Base-by-base conservation (phyloP, 2,329 filamentous ascomycete genomes). In the Sarocladium strictum region DNA sequence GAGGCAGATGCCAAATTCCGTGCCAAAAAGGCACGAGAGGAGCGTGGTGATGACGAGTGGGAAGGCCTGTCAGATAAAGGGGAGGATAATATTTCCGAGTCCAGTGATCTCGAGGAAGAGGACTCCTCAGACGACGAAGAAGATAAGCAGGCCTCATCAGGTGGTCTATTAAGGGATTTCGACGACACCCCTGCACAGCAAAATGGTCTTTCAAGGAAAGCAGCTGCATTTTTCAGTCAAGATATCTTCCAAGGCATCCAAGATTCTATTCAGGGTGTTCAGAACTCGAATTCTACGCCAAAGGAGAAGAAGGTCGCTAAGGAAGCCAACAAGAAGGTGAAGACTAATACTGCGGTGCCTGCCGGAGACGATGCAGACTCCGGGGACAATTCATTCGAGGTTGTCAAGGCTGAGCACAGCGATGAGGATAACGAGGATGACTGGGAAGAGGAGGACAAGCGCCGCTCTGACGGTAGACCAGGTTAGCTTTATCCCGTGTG, bases 161-260 rank as follows among this genome's bases (percentile, higher is more conserved):
- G 60, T 27, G 63, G 65, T 14, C 61, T 75, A 1, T 55, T 75
- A 35, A 67, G 66, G 3, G 69, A 74, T 50, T 60, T 75, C 12
- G 69, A 74, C 53, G 64, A 63, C 54, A 72, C 76, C 7, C 71
- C 71, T 3, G 72, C 73, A 35, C 75, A 77, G 12, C 21, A 72
- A 7, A 75, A 62, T 52, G 64, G 66, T 2, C 76, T 97, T n/a
- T 96, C 91, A 2, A 92, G 86, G 68, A 83, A 90, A 59, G 94
- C 94, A 9, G 82, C 86, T 10, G 81, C 87, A 57, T 99, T 99
- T 73, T 99, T 99, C 69, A 87, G 89, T 62, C 93, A 97, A 67
- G 92, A 97, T 61, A 87, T 99, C 38, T 99, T 99, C 76, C 85
- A 92, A 61, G 89, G 85, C 37, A 84, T 97, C 54, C 83, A 84